Base-by-base conservation (phyloP, 1,284 basidiomycete species). In the Hortiboletus rubellus region DNA sequence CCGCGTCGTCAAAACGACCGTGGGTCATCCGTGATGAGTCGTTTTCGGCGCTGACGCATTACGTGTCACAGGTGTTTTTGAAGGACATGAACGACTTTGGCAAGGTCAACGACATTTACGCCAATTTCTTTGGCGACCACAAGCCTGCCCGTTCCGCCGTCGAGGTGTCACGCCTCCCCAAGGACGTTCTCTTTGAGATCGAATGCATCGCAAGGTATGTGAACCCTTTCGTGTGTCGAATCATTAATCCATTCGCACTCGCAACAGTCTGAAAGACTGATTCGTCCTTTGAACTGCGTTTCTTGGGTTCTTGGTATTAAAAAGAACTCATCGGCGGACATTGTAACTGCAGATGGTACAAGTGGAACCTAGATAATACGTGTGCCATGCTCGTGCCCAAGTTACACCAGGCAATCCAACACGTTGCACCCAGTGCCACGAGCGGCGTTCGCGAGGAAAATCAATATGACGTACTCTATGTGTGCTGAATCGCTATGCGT, bases 101-200 rank as follows among this genome's bases (percentile, higher is more conserved):
- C 14, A 79, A 82, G 53, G 87, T 98, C 72, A 99, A 98, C 73
- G 80, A 74, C 7, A 77, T 90, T 52, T 95, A 95, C 72, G 82
- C 82, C 46, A 78, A 82, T 54, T 89, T 90, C 75, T 96, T 96
- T 72, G 92, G 90, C n/a, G 79, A 85, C 51, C 91, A 95, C 79
- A 95, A 93, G 76, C 96, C 96, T 49, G 94, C 96, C 2, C 82
- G 96, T 60, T 95, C 93, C 22, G 89, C 91, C 51, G 92, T 96
- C 63, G 87, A 90, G 77, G 91, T 83, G 27, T 82, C 90, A 15
- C 80, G 86, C 41, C 79, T 93, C 40, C 91, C 91, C 36, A 84
- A 85, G 71, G 87, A 88, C 65, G 91, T 89, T 14, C 79, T 96
- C 38, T 89, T 98, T 53, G 96, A 99, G 80, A 85, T 98, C 61